Base-by-base conservation (phyloP, 2,329 filamentous ascomycete genomes). In the Penicillium corylophilum region DNA sequence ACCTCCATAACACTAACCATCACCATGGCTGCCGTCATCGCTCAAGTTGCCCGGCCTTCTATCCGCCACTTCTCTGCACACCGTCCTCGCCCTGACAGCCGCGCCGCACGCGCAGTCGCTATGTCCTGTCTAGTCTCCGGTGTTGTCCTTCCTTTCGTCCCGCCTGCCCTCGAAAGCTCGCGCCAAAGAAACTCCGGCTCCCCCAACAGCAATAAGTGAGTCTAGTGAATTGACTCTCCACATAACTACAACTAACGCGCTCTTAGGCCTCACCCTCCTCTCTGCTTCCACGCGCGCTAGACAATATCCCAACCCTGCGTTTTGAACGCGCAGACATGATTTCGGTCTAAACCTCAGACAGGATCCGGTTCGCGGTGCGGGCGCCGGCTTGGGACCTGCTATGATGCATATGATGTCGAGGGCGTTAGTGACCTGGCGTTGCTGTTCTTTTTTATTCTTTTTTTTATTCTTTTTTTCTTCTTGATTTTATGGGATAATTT, bases 151-250 rank as follows among this genome's bases (percentile, higher is more conserved):
- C 75, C 75, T 5, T 77, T 77, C 54, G 69, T 77, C 3, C 75
- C 75, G 24, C 75, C 75, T 6, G 75, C 75, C 4, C 64, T 77
- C 10, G 74, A 77, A 54, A 76, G 74, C 53, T 74, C 72, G 29
- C 68, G 72, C 29, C 71, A 75, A 55, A 69, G 66, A 55, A 73
- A 67, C 39, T 64, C 64, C 12, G 70, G 70, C 29, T 70, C 67
- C 43, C 65, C 71, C 13, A 69, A 70, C 56, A 64, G 66, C 41
- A 70, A 66, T 50, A 73, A 73, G 69, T 74, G 64, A 63, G 66
- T 61, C 35, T 31, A 20, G 18, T 12, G n/a, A 13, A 23, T 13
- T 35, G 13, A 9, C 16, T n/a, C 33, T 18, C 20, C 44, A 20
- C 28, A 40, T 15, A 9, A 43, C 12, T 16, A 44, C 36, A n/a